Percentiles rank a stretch among this genome's conserved stretches.
These are phyloP conservation scores for Zygosaccharomyces pseudorouxii DNA, from an alignment of 805 yeast genomes.

Conservation along the genomic window DNA sequence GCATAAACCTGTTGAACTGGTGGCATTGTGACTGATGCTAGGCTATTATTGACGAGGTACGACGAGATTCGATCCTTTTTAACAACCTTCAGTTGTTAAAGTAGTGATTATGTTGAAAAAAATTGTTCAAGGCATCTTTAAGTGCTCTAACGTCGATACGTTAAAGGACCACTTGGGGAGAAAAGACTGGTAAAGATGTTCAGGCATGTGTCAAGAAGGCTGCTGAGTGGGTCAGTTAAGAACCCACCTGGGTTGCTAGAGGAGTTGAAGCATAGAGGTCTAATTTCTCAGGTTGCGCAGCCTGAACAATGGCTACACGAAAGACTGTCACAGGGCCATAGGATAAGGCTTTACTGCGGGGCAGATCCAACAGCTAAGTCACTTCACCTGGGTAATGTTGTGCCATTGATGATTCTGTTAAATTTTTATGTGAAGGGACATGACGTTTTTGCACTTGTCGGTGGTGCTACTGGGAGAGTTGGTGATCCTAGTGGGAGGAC, in stretches of 20 bases:
- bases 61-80: neutral
- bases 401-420: slow-evolving; percentile 79
- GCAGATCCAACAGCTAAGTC: slow-evolving; percentile 95
- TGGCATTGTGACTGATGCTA: slow-evolving; percentile 39
- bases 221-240: slow-evolving; percentile 4
- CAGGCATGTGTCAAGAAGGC: slow-evolving; percentile 6
- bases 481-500: slow-evolving; percentile 95
- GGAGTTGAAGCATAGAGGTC: slow-evolving; percentile 25
- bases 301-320: slow-evolving; percentile 21
- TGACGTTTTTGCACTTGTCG: slow-evolving; percentile 74
- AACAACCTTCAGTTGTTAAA: neutral
- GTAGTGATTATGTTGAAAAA: slow-evolving; percentile 3
- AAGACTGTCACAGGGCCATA: slow-evolving; percentile 21
- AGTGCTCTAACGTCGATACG: neutral
- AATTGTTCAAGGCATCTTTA: neutral
- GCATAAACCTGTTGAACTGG: slow-evolving; percentile 67
- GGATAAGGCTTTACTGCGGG: slow-evolving; percentile 75
- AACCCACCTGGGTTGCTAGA: slow-evolving; percentile 12
- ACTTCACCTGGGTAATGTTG: slow-evolving; percentile 82
- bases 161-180: neutral
- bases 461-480: slow-evolving; percentile 93
- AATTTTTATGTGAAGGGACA: slow-evolving; percentile 87
- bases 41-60: neutral
- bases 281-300: slow-evolving; percentile 31
- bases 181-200: neutral